Conservation (phyloP, 108 stramenopile genomes). For the Nitzschia palea region DNA sequence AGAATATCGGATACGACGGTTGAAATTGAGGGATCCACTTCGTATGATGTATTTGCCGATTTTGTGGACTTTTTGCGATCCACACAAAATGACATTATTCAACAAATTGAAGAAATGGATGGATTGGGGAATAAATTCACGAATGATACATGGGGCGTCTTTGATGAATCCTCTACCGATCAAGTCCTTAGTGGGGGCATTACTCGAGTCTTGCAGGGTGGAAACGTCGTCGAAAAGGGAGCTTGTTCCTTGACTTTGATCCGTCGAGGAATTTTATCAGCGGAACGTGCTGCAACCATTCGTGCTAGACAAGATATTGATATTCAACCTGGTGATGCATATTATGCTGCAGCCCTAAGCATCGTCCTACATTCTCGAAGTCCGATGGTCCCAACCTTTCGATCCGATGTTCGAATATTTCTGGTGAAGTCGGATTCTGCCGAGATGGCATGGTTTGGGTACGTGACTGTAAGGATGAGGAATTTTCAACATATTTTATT, state of each 20-base stretch:
- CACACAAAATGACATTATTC: constrained; percentile 66
- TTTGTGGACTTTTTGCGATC: constrained; percentile 60
- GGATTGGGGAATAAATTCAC: constrained; percentile 56
- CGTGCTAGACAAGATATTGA: constrained; percentile 54
- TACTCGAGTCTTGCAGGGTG: constrained; percentile 89
- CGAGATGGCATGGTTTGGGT: constrained; percentile 41
- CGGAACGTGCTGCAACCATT: constrained; percentile 77
- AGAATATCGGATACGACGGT: too few relatives aligned
- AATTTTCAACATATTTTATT: too few relatives aligned
- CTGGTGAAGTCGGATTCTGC: constrained; percentile 39
- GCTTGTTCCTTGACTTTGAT: constrained; percentile 89
- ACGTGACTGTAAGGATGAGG: too few relatives aligned
- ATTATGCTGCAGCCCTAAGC: constrained; percentile 89
- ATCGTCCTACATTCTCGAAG: constrained; percentile 83
- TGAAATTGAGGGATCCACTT: too few relatives aligned
- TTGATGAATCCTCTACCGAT: constrained; percentile 17
- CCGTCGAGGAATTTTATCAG: constrained; percentile 56
- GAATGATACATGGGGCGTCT: constrained; percentile 73
- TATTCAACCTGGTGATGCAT: constrained; percentile 72
- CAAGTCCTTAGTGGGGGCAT: constrained; percentile 54
- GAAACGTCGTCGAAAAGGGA: constrained; percentile 90
- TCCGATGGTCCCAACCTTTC: constrained; percentile 85
- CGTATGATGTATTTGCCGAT: constrained; percentile 58
- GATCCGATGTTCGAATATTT: constrained; percentile 89
- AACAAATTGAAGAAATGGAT: constrained; percentile 63